A percentile compares a stretch with the other conserved stretches of the same genome.
Conservation (phyloP, 352 stramenopile species). For the Plasmopara halstedii region DNA sequence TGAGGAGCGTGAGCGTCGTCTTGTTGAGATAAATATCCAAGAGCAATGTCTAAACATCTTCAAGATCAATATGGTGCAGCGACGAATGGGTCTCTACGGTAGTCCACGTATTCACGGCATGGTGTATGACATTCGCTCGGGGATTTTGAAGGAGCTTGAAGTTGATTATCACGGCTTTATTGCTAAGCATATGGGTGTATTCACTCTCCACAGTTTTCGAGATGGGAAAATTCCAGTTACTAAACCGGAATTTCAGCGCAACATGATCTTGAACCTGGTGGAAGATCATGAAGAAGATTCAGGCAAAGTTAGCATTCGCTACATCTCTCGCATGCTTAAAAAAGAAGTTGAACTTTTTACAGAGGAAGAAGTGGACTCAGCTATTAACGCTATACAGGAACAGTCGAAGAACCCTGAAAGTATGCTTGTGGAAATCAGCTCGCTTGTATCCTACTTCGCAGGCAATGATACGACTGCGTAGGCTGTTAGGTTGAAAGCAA, state of each 20-base stretch:
- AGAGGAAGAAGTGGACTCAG: constrained; percentile 37
- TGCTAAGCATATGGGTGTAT: constrained; percentile 42
- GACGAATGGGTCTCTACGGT: constrained; percentile 51
- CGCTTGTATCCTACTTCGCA: constrained; percentile 33
- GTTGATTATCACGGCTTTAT: constrained; percentile 42
- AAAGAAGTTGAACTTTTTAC: constrained; percentile 47
- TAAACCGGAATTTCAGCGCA: constrained; percentile 41
- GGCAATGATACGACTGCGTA: constrained; percentile 5
- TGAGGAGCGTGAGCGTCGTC: constrained; percentile 23
- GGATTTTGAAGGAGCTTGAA: constrained; percentile 52
- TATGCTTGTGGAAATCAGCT: constrained; percentile 35
- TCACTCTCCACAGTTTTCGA: constrained; percentile 45
- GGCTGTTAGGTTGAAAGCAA: constrained; percentile 2
- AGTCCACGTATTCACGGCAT: constrained; percentile 65
- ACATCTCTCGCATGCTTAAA: constrained; percentile 51
- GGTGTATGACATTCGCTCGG: constrained; percentile 62
- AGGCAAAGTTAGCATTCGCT: constrained; percentile 38
- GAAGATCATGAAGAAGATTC: constrained; percentile 55
- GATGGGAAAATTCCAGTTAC: constrained; percentile 44
- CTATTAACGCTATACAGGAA: constrained; percentile 29
- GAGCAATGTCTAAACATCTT: constrained; percentile 83
- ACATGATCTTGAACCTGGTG: constrained; percentile 46
- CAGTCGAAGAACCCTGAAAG: constrained; percentile 19
- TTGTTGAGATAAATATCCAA: constrained; percentile 79
- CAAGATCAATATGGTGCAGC: constrained; percentile 81